A percentile compares a stretch with the other conserved stretches of the same genome.
Conservation (phyloP, 179 eudicot species). For the Dionaea muscipula region DNA sequence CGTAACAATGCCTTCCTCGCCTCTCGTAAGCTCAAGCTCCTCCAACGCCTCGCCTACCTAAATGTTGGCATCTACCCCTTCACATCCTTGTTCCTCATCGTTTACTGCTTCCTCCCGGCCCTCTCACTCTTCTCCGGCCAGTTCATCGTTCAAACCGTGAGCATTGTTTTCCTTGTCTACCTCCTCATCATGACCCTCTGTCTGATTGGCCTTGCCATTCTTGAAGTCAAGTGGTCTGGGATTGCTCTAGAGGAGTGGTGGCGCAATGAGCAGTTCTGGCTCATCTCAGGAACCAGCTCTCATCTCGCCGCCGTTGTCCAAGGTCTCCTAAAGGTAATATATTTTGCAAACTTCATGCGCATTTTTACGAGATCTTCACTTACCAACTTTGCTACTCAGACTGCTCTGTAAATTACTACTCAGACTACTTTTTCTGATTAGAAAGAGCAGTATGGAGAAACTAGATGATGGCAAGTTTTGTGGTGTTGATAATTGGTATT, state of each 20-base stretch:
- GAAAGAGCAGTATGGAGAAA: too few relatives aligned
- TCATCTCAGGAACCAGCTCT: constrained; percentile 47
- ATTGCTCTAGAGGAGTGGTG: constrained; percentile 52
- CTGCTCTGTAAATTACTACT: too few relatives aligned
- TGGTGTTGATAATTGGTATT: too few relatives aligned
- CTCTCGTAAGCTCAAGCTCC: constrained; percentile 22
- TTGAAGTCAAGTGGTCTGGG: constrained; percentile 55
- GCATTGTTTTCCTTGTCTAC: constrained; percentile 27
- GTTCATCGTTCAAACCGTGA: constrained; percentile 37
- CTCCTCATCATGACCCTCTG: constrained; percentile 33
- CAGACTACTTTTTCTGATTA: too few relatives aligned
- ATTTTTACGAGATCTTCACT: too few relatives aligned
- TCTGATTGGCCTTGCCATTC: constrained; percentile 34
- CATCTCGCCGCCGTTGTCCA: constrained; percentile 49
- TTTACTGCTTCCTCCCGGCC: constrained; percentile 61
- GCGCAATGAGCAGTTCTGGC: constrained; percentile 63
- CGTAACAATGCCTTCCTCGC: constrained; percentile 45
- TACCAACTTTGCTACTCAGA: too few relatives aligned
- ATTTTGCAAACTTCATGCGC: too few relatives aligned
- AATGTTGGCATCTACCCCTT: constrained; percentile 56
- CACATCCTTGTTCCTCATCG: constrained; percentile 42
- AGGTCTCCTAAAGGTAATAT: constrained; percentile 38
- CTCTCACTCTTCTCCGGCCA: constrained; percentile 46
- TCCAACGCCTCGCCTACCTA: constrained; percentile 48
- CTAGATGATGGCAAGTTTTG: too few relatives aligned